Percentiles rank a stretch among this genome's conserved stretches.
phyloP scores from a whole-genome alignment of 2,329 filamentous ascomycete species.

The Penicillium sp. region DNA sequence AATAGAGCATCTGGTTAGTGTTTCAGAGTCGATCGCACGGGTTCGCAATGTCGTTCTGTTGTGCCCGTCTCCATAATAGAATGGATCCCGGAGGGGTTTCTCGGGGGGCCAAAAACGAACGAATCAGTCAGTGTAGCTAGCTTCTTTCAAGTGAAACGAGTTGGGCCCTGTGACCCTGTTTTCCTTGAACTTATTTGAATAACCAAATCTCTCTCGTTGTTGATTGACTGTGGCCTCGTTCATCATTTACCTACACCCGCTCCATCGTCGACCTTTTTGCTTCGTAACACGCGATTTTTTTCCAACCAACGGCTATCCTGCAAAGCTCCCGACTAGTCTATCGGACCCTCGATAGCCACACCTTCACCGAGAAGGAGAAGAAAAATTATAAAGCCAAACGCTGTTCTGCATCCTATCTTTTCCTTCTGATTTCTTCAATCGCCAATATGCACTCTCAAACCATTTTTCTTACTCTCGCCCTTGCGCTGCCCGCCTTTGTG shows the following conservation, averaged over 20 bases:
- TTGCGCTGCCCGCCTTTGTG: conserved; percentile 13
- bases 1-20: conserved; percentile 20
- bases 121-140: conserved; percentile 2
- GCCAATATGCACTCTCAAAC: conserved; percentile 18
- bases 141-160: conserved; percentile 9
- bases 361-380: background rate
- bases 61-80: conserved; percentile 13
- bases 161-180: conserved; percentile 1
- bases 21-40: conserved; percentile 20
- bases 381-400: background rate
- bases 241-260: conserved; percentile 5
- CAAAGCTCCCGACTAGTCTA: background rate
- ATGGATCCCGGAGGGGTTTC: conserved; percentile 14
- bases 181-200: background rate
- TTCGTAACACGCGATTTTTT: background rate
- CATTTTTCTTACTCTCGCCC: conserved; percentile 20
- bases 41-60: conserved; percentile 12
- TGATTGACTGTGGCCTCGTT: background rate
- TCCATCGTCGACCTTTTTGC: conserved; percentile 8
- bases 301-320: background rate
- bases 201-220: background rate
- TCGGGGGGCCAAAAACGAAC: conserved; percentile 13
- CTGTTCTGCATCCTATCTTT: background rate
- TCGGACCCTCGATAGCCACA: conserved; percentile 1
- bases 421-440: background rate